Conservation (phyloP, 2,329 filamentous ascomycete species). For the Botrytis fragariae region DNA sequence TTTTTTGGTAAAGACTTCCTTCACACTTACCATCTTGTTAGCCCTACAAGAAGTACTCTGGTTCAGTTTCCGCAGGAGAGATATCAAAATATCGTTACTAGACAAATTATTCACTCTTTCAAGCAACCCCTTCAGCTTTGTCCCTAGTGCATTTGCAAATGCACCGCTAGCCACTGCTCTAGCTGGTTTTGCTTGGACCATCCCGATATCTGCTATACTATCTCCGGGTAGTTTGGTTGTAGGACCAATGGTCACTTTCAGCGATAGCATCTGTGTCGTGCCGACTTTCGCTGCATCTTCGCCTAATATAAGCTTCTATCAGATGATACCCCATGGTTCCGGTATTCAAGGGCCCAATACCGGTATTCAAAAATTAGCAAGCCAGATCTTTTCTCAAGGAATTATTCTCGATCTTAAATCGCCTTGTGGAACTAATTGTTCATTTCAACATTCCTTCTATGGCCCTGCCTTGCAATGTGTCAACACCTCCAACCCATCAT, state of each 20-base stretch:
- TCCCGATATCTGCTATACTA: conserved; percentile 1
- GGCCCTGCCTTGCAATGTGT: neutral
- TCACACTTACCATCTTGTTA: neutral
- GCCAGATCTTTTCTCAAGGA: conserved; percentile 3
- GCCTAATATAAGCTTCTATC: neutral
- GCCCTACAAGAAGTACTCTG: neutral
- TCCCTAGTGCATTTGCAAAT: neutral
- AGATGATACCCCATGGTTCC: neutral
- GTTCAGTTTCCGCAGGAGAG: conserved; percentile 1
- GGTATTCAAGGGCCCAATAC: neutral
- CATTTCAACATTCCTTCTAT: neutral
- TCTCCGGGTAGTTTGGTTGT: neutral
- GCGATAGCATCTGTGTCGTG: neutral
- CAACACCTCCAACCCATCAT: neutral
- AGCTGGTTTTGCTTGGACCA: neutral
- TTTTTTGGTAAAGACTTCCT: conserved; percentile 1
- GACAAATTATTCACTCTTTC: conserved; percentile 2
- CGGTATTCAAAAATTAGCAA: neutral
- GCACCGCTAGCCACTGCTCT: neutral
- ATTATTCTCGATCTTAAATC: neutral
- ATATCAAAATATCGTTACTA: neutral
- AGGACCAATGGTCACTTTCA: neutral
- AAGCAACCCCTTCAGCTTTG: neutral
- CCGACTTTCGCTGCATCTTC: neutral
- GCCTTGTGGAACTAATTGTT: neutral